These are phyloP conservation scores for Luffa acutangula DNA, from an alignment of 306 rosid genomes.

Conservation along the genomic window DNA sequence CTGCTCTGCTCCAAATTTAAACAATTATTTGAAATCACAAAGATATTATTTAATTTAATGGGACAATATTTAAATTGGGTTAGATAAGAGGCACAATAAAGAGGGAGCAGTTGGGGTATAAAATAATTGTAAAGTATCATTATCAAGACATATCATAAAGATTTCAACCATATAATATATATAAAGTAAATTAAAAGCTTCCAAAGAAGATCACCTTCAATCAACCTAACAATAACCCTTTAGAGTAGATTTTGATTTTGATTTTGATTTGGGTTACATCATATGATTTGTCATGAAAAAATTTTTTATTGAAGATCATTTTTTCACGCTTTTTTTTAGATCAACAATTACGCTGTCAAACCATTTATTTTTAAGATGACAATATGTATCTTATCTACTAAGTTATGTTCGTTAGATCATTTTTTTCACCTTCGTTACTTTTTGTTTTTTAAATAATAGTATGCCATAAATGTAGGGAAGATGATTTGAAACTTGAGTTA, in stretches of 20 bases:
- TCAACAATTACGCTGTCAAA: no score
- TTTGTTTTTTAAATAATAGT: no score
- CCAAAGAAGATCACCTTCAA: neutral
- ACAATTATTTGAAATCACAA: neutral
- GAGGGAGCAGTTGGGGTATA: conserved; percentile 1
- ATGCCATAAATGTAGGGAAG: no score
- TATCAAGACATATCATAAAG: neutral
- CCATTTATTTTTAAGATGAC: no score
- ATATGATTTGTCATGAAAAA: neutral
- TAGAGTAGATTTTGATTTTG: neutral
- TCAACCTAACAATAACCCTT: neutral
- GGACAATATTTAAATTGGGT: neutral
- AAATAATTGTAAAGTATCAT: neutral
- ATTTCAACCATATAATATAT: neutral
- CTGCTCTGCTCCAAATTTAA: neutral
- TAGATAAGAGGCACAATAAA: conserved; percentile 1
- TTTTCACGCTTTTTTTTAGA: no score
- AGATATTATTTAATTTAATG: neutral
- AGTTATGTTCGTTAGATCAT: neutral
- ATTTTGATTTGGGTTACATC: neutral
- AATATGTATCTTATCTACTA: no score
- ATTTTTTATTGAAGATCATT: no score
- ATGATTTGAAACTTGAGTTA: no score
- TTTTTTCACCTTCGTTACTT: no score
- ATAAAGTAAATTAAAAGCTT: neutral